A percentile compares a stretch with the other conserved stretches of the same genome.
Conservation (phyloP, 2,329 filamentous ascomycete species). For the Acephala macrosclerotiorum region DNA sequence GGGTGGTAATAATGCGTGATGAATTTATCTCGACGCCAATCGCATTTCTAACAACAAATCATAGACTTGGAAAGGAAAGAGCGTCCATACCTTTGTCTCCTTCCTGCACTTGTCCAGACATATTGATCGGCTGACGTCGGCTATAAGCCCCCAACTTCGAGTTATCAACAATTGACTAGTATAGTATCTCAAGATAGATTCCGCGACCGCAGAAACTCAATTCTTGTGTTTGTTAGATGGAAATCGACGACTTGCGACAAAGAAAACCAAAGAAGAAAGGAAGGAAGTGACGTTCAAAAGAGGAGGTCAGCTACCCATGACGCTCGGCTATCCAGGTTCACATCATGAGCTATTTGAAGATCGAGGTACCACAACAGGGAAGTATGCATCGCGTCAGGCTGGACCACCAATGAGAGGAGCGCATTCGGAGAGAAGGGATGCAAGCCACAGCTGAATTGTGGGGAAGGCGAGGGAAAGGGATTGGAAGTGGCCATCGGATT, state of each 20-base stretch:
- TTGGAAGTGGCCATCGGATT: conserved; percentile 7
- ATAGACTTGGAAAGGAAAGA: conserved; percentile 3
- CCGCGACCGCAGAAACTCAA: conserved; percentile 30
- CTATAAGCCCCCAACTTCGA: conserved; percentile 8
- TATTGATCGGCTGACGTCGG: conserved; percentile 35
- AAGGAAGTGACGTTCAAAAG: conserved; percentile 31
- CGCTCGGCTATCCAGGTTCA: not conserved
- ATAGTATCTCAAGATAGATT: conserved; percentile 7
- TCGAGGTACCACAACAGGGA: conserved; percentile 13
- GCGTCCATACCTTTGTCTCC: conserved; percentile 55
- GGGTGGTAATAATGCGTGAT: not conserved
- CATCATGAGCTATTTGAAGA: conserved; percentile 11
- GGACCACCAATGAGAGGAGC: conserved; percentile 6
- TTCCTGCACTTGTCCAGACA: conserved; percentile 57
- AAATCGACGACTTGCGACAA: conserved; percentile 39
- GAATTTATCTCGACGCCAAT: not conserved
- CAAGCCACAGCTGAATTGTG: conserved; percentile 22
- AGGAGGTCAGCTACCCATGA: conserved; percentile 20
- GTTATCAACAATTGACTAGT: conserved; percentile 2
- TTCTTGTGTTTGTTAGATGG: conserved; percentile 25
- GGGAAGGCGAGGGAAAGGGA: not conserved
- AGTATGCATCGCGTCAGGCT: not conserved
- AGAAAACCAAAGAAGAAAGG: conserved; percentile 11
- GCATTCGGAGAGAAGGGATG: conserved; percentile 6
- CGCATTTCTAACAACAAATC: not conserved